A percentile compares a stretch with the other conserved stretches of the same genome.
Evolutionary conservation across 1,284 basidiomycete species (phyloP).

Genomic region (Apiotrichum sp.): DNA sequence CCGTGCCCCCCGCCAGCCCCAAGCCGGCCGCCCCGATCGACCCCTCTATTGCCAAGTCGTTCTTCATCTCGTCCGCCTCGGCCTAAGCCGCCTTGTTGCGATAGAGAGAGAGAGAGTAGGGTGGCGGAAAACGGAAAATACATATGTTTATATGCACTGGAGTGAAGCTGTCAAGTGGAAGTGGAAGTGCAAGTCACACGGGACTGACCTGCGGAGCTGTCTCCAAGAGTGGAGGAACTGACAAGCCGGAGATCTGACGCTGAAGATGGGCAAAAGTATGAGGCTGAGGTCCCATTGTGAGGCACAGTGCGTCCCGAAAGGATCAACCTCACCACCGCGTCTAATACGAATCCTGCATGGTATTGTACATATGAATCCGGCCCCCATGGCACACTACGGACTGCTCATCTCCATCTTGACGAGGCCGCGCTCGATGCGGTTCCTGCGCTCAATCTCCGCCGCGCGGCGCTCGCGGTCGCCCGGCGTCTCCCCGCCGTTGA

Average conservation of each 20-base stretch:
- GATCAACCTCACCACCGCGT: no score
- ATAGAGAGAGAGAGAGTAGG: no score
- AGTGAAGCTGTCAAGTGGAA: no score
- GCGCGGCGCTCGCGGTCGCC: conserved; percentile 43
- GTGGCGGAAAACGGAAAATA: no score
- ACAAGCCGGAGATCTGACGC: no score
- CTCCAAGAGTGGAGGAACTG: no score
- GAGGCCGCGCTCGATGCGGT: conserved; percentile 51
- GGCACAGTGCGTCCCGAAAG: no score
- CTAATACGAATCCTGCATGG: neutral
- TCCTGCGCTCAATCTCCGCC: conserved; percentile 22
- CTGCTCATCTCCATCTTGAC: conserved; percentile 55
- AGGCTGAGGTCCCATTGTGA: no score
- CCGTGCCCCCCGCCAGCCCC: conserved; percentile 71
- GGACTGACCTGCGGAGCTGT: no score
- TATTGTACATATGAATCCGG: neutral
- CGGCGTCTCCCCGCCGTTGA: conserved; percentile 42
- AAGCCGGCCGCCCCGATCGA: conserved; percentile 80
- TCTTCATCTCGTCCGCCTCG: conserved; percentile 59
- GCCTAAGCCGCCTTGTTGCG: conserved; percentile 45
- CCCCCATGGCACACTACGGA: neutral
- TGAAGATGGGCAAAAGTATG: no score
- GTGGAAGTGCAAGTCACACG: no score
- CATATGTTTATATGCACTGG: no score
- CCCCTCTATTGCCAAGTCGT: conserved; percentile 63